Percentiles rank a stretch among this genome's conserved stretches.
Evolutionary conservation across 1,139 yeast genomes (phyloP).

Genomic region (Taiozyma onychis): DNA sequence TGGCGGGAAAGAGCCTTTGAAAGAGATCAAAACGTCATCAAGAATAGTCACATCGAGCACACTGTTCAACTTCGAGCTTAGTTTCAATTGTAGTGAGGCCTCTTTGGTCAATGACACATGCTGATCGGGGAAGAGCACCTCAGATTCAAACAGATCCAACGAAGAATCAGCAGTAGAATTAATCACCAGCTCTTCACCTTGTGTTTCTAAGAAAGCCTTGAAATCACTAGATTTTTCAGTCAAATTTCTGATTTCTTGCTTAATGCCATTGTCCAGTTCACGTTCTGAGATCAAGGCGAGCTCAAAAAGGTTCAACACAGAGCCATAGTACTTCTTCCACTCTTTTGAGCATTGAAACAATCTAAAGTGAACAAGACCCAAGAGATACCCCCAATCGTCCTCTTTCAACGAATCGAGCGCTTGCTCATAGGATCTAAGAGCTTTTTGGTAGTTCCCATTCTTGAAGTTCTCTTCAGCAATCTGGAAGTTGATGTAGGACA

Average conservation of each 20-base stretch:
- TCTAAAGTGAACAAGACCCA: slow-evolving; percentile 25
- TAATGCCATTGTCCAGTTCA: slow-evolving; percentile 10
- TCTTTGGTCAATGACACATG: slow-evolving; percentile 23
- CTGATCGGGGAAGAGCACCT: slow-evolving; percentile 16
- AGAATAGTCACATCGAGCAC: slow-evolving; percentile 20
- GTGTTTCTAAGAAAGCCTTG: slow-evolving; percentile 3
- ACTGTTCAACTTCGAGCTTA: slow-evolving; percentile 23
- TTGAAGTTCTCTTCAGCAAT: slow-evolving; percentile 42
- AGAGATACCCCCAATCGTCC: slow-evolving; percentile 28
- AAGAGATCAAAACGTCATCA: slow-evolving; percentile 21
- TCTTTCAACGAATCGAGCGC: slow-evolving; percentile 28
- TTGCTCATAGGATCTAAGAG: slow-evolving; percentile 36
- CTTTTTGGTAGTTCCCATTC: slow-evolving; percentile 31
- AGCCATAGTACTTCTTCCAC: slow-evolving; percentile 26
- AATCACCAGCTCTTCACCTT: slow-evolving; percentile 12
- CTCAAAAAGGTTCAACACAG: slow-evolving; percentile 26
- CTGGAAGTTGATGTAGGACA: slow-evolving; percentile 40
- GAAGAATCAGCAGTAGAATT: slow-evolving; percentile 22
- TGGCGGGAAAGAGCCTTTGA: slow-evolving; percentile 17
- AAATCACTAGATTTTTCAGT: neutral
- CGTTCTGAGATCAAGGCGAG: slow-evolving; percentile 15
- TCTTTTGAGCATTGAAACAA: slow-evolving; percentile 29
- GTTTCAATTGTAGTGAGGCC: slow-evolving; percentile 25
- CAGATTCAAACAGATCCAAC: slow-evolving; percentile 20
- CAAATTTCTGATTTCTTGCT: neutral